phyloP scores from a whole-genome alignment of 768 basidiomycete species.

The Podaxis carcinomalis region DNA sequence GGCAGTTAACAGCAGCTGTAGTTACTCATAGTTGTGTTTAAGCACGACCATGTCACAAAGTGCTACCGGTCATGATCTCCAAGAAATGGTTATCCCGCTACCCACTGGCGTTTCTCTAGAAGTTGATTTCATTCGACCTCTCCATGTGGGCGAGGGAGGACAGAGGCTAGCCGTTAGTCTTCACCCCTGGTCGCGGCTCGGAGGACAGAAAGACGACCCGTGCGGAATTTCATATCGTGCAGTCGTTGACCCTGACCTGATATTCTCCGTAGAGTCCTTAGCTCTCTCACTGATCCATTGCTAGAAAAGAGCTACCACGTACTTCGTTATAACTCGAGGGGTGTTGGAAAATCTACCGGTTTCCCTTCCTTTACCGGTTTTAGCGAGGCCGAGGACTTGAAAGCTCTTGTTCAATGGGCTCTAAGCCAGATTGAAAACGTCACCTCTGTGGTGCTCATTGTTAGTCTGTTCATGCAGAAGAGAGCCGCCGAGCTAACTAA shows the following conservation, averaged over 20 bases:
- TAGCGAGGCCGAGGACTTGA: slow-evolving; percentile 66
- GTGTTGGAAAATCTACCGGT: slow-evolving; percentile 71
- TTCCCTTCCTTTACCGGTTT: slow-evolving; percentile 71
- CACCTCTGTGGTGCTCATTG: slow-evolving; percentile 53
- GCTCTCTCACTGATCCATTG: slow-evolving; percentile 36
- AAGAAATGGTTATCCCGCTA: slow-evolving; percentile 6
- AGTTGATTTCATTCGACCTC: slow-evolving; percentile 29
- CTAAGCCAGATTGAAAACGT: slow-evolving; percentile 38
- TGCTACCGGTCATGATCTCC: not conserved
- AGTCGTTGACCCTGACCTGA: slow-evolving; percentile 7
- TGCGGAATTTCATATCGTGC: slow-evolving; percentile 32
- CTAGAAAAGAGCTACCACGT: slow-evolving; percentile 48
- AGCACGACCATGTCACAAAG: slow-evolving; percentile 2
- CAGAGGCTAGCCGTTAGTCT: slow-evolving; percentile 63
- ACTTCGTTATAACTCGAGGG: slow-evolving; percentile 72
- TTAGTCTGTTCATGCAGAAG: slow-evolving; percentile 26
- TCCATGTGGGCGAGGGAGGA: slow-evolving; percentile 3
- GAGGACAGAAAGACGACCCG: slow-evolving; percentile 75
- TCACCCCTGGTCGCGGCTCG: slow-evolving; percentile 86
- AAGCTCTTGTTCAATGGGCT: slow-evolving; percentile 56
- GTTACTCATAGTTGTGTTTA: not conserved
- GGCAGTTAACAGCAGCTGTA: not conserved
- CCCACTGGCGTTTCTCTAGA: slow-evolving; percentile 43
- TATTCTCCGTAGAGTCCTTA: slow-evolving; percentile 37
- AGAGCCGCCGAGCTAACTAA: not conserved